These are phyloP conservation scores for Didymella exigua DNA, from an alignment of 2,329 filamentous ascomycete genomes.

Conservation along the genomic window DNA sequence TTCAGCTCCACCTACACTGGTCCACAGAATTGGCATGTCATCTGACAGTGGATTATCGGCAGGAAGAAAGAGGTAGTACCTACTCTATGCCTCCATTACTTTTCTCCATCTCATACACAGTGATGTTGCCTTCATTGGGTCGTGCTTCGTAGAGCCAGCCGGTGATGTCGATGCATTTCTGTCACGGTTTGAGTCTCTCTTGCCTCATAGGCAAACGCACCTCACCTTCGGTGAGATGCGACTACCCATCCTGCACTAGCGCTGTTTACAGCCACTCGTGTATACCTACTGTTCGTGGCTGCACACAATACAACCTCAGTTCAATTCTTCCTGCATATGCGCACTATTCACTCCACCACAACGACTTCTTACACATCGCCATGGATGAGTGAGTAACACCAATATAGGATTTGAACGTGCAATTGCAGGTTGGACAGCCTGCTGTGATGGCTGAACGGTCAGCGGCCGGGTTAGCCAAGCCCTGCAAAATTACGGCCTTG, in stretches of 20 bases:
- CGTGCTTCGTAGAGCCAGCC: not conserved
- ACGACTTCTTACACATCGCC: not conserved
- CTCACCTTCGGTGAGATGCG: no score
- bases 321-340: no score
- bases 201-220: no score
- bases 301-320: no score
- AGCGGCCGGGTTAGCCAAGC: not conserved
- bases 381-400: not conserved
- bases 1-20: not conserved
- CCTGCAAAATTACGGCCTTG: not conserved
- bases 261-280: no score
- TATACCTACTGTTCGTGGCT: no score
- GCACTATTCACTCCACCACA: no score
- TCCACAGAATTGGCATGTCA: not conserved
- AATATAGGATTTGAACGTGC: not conserved
- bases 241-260: no score
- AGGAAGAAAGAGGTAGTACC: not conserved
- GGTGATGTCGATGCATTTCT: not conserved
- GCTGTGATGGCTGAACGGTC: not conserved
- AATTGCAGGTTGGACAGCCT: not conserved
- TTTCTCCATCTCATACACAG: not conserved
- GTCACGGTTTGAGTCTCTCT: no score
- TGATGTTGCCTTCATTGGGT: not conserved
- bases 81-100: not conserved
- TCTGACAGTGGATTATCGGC: not conserved